Base-by-base conservation (phyloP, 495 filamentous ascomycete genomes). In the Chaetomium cochliodes region DNA sequence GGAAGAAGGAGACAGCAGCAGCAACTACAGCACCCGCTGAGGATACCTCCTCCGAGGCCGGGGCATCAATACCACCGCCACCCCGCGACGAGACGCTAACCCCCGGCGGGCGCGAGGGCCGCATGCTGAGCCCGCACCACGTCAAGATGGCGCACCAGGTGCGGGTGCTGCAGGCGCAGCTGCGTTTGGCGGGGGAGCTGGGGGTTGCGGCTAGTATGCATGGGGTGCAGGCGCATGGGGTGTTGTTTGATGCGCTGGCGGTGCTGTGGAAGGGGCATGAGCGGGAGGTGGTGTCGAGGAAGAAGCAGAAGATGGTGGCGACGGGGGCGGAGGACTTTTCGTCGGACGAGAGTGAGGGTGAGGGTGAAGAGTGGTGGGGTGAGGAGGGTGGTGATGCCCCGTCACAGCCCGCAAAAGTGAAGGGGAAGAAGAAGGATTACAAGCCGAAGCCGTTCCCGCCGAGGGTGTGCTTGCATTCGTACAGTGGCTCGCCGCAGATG, bases 401-500 rank as follows among this genome's bases (percentile, higher is more conserved):
- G 33, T 37, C 33, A 12, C 33, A 12, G 33, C 33, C 62, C 28
- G 28, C 28, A 62, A 60, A 30, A 30, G n/a, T 20, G 13, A 18
- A 44, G 50, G 18, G 9, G 16, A 51, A 52, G 41, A 25, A 5
- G 33, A 67, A 65, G 60, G 56, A 44, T 5, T 69, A 71, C 64
- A 54, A 66, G 50, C 67, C 73, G 0, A 78, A 81, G 47, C 89
- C 89, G 0, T 98, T 90, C 71, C 94, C 94, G 11, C 92, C 93
- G 2, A 85, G 93, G 39, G 88, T 98, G 69, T 98, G 94, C 71
- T 82, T 98, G 69, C 94, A 98, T 76, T 97, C 92, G 0, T 98
- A 91, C 73, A 92, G 90, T 39, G 96, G 92, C 0, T 84, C 90
- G n/a, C 76, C 84, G 23, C 87, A 94, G 46, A 82, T 85, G 28